Evolutionary conservation across 2,329 filamentous ascomycete genomes (phyloP), one percentile per base, ranked within the genome.

Genomic region (Pseudocercospora crystallina): DNA sequence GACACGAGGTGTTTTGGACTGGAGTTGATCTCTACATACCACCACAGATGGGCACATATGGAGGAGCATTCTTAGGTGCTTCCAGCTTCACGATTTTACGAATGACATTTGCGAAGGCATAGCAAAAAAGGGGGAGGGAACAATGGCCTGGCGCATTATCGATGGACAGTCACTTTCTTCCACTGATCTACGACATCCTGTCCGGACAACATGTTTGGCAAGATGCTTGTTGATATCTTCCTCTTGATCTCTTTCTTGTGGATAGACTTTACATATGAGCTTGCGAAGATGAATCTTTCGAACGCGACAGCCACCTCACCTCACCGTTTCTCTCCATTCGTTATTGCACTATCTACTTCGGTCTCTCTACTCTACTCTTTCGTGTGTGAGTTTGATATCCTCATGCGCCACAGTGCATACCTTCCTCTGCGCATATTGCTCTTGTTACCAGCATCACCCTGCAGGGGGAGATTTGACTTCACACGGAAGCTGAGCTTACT

Each of bases 21-120:
- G 48, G 43, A 51, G 48, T 51, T 46, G 48, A 50, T 36, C 48
- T 45, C 43, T 32, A 35, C 34, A 30, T 26, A 50, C 29, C 15
- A 14, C 14, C 20, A 37, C 31, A 11, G 15, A 46, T n/a, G 29
- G 15, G 36, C 20, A 33, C 34, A 33, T 17, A 42, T 17, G 13
- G 10, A 9, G 5, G 11, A 14, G 34, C 43, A 42, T 17, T 43
- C 15, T 17, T 34, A 14, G 17, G 5, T 30, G 4, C 35, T 38
- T 12, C 12, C 4, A 43, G 26, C 17, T 14, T 49, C 13, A 46
- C 17, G 15, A 45, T 34, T n/a, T n/a, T 33, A 46, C 32, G 37
- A 26, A 40, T 26, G 36, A 47, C 10, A 32, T 40, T 46, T 34
- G 34, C 29, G 31, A 38, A 26, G 10, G 44, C 20, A 20, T 13